Percentiles rank a stretch among this genome's conserved stretches.
Conservation (phyloP, 257 asterid genomes). For the Scutellaria baicalensis region DNA sequence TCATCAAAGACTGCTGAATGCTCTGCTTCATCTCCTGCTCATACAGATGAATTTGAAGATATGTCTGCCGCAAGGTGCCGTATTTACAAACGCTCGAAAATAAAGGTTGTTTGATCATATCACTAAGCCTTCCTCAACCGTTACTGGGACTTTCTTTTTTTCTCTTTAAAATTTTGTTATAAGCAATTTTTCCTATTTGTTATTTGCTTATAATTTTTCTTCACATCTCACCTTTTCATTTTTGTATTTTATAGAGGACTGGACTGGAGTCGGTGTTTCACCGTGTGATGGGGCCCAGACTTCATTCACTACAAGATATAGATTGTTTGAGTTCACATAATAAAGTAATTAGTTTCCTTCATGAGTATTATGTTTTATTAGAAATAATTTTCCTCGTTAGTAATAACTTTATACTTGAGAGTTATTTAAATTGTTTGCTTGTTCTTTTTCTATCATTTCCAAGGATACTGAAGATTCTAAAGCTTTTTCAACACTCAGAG, state of each 20-base stretch:
- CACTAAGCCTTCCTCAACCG: slow-evolving; percentile 2
- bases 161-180: neutral
- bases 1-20: slow-evolving; percentile 43
- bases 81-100: slow-evolving; percentile 37
- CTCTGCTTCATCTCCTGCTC: slow-evolving; percentile 41
- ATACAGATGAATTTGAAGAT: slow-evolving; percentile 39
- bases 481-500: slow-evolving; percentile 60
- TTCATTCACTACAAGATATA: slow-evolving; percentile 55
- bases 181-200: neutral
- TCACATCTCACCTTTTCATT: neutral
- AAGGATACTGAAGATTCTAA: slow-evolving; percentile 44
- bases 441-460: slow-evolving; percentile 19
- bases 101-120: slow-evolving; percentile 38
- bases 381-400: neutral
- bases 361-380: neutral
- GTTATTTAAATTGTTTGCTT: slow-evolving; percentile 10
- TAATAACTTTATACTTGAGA: neutral
- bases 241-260: slow-evolving; percentile 33
- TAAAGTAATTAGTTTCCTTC: slow-evolving; percentile 35
- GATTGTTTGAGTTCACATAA: slow-evolving; percentile 44
- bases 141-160: neutral
- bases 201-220: neutral
- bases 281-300: slow-evolving; percentile 74
- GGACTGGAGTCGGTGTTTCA: slow-evolving; percentile 54
- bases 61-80: slow-evolving; percentile 89